Evolutionary conservation across 176 grass and related monocot species (phyloP), one percentile per base, ranked within the genome.

Genomic region (Carex littledalei): DNA sequence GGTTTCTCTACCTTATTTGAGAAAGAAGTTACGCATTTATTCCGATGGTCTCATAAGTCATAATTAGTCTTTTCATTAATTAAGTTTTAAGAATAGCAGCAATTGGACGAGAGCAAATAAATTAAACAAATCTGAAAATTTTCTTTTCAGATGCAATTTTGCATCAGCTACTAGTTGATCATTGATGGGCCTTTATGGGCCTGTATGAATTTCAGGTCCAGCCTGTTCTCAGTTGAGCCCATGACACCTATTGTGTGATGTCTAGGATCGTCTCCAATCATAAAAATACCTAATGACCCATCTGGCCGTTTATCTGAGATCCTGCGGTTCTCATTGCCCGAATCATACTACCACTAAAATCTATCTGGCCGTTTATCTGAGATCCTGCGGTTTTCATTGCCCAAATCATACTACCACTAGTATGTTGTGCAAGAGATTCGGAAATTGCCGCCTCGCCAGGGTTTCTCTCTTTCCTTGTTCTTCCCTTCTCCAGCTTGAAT

Each of bases 1-100:
- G 43, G 21, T 20, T 76, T 76, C 18, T 76, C 20, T 75, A 75
- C 45, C 71, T 75, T 75, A 75, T 75, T 75, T 75, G n/a, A 49
- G 70, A 74, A 69, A 16, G 32, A 69, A 75, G 71, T 24, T 26
- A 75, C 21, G 45, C 21, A 75, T 26, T 75, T 74, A 50, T 74
- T 74, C 70, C 70, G 13, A 17, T 34, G 31, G 66, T 37, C 32
- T 17, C 12, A 50, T 45, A 6, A 29, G 6, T 17, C 12, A 50
- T 45, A 5, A 29, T 49, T 1, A 39, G 20, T 75, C 45, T 75
- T 26, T 6, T 14, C 20, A 45, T 52, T 75, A 22, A 75, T 75
- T 1, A 53, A 75, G 20, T 50, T 53, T 75, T 52, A 24, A 14
- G 21, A 13, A 50, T 26, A 52, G 71, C 71, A 24, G n/a, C 20